Evolutionary conservation across 345 rosid genomes (phyloP), one percentile per base, ranked within the genome.

Genomic region (Dovyalis caffra): DNA sequence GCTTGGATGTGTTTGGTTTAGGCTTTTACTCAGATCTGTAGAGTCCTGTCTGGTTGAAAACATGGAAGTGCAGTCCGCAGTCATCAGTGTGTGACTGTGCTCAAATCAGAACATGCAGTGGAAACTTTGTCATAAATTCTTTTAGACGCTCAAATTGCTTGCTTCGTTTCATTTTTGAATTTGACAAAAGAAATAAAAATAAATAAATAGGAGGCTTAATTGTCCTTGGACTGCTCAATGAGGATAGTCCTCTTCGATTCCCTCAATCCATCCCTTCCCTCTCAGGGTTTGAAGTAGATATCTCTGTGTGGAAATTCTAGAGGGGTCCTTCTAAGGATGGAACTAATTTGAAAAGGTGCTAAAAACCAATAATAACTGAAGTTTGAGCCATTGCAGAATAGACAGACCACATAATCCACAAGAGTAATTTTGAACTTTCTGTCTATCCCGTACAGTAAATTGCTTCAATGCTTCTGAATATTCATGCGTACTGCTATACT

Each of bases 1-100:
- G 79, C 23, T 21, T 77, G 58, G 71, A 40, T 68, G 79, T 28
- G 69, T 33, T 29, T 29, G 2, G 43, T 40, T 5, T 16, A 2
- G 64, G 64, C 40, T 35, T 77, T 66, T 21, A 28, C 49, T 61
- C 35, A 49, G 51, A 62, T 49, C 56, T 1, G 61, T 18, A 32
- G 15, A 8, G 58, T 53, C 31, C 2, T 37, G 21, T 23, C 21
- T n/a, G n/a, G n/a, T n/a, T n/a, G n/a, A n/a, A n/a, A n/a, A n/a
- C n/a, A n/a, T n/a, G n/a, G n/a, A n/a, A n/a, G n/a, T n/a, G n/a
- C n/a, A n/a, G n/a, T n/a, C n/a, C n/a, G n/a, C n/a, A n/a, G n/a
- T n/a, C n/a, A n/a, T n/a, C n/a, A n/a, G n/a, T n/a, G n/a, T n/a
- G n/a, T n/a, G n/a, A n/a, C n/a, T 38, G 23, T 2, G 64, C 1